Evolutionary conservation across 2,329 filamentous ascomycete genomes (phyloP), one percentile per base, ranked within the genome.

Genomic region (Colletotrichum sp.): DNA sequence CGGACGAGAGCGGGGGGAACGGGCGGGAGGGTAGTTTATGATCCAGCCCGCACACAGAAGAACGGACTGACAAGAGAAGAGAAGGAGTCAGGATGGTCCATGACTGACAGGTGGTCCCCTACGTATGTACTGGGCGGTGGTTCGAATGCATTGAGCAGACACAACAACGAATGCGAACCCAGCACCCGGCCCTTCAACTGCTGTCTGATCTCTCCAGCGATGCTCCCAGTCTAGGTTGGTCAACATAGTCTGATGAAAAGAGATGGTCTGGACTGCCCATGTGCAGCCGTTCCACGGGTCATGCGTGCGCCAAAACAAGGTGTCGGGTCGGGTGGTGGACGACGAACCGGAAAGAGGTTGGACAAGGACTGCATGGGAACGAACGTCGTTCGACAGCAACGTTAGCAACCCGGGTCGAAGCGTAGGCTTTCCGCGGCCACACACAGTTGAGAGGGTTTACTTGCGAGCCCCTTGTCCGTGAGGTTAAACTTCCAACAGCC

Each of bases 131-230:
- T 28, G 67, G 70, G 57, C 63, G 57, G 59, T 24, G 34, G 32
- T 21, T 13, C 74, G 28, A 16, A 39, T 69, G 70, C 64, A 69
- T 76, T 74, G 43, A 64, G 36, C 67, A 57, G 28, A 30, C 16
- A 30, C 59, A 43, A 59, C 43, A 43, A 59, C 34, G 71, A 52
- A 68, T 65, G 48, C 43, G 34, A 69, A 57, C 48, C 71, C 65
- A 60, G 28, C 34, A 32, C 43, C 28, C 48, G 28, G 43, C 43
- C 48, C 59, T 74, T 36, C 64, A 65, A 60, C 21, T 69, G 60
- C 43, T 76, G 74, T 76, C 74, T 74, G 74, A 76, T 69, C 43
- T 74, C 34, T 64, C 32, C 74, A 76, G 28, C 74, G 74, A 59
- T 75, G 48, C 30, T 36, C 74, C 73, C 30, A 43, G 69, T 57